Percentiles rank a stretch among this genome's conserved stretches.
phyloP scores from a whole-genome alignment of 495 filamentous ascomycete species.

The Neurospora sp. region DNA sequence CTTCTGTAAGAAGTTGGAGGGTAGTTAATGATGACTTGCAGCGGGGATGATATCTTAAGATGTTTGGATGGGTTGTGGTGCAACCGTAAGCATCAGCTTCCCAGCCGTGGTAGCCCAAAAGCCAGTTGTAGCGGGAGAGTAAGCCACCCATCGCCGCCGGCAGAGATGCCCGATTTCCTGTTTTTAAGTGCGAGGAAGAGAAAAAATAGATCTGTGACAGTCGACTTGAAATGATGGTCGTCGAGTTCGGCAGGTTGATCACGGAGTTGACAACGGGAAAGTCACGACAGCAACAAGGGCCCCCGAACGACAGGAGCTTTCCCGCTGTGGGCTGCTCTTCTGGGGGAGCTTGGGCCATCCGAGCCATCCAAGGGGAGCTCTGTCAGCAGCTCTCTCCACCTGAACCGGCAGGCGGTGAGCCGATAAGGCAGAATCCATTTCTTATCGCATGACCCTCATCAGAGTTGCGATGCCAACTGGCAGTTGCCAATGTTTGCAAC shows the following conservation, averaged over 20 bases:
- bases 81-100: neutral
- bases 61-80: neutral
- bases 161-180: neutral
- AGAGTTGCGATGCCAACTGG: neutral
- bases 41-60: neutral
- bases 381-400: neutral
- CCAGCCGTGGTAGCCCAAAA: neutral
- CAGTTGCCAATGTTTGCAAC: neutral
- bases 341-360: neutral
- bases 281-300: neutral
- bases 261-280: neutral
- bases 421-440: slow-evolving; percentile 3
- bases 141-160: neutral
- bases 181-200: neutral
- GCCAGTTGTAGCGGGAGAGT: neutral
- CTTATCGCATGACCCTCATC: slow-evolving; percentile 1
- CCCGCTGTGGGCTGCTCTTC: neutral
- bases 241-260: neutral
- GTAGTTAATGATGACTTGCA: neutral
- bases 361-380: neutral
- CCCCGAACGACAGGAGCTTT: neutral
- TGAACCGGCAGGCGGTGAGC: slow-evolving; percentile 6
- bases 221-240: neutral
- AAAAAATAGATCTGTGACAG: neutral
- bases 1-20: neutral